Percentiles rank a stretch among this genome's conserved stretches.
phyloP scores from a whole-genome alignment of 495 filamentous ascomycete species.

The Trichoderma erinaceum region DNA sequence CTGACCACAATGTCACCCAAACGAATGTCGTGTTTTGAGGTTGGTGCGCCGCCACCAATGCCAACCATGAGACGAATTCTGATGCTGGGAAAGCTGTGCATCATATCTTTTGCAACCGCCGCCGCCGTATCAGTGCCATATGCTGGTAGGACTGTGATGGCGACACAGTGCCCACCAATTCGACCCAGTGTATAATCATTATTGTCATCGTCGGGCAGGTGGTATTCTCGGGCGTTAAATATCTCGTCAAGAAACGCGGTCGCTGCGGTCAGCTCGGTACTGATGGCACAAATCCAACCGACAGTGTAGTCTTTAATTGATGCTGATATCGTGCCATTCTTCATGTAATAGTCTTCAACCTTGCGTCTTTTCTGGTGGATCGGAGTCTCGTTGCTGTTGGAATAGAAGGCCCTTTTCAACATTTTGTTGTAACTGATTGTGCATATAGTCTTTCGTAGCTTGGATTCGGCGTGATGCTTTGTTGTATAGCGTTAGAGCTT shows the following conservation, averaged over 20 bases:
- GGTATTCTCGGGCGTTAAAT: constrained; percentile 22
- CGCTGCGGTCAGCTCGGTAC: constrained; percentile 30
- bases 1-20: constrained; percentile 36
- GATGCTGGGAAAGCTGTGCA: background rate
- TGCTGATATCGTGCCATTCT: too few relatives aligned
- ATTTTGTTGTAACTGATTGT: too few relatives aligned
- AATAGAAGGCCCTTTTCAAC: too few relatives aligned
- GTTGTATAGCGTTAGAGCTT: too few relatives aligned
- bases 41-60: background rate
- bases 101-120: background rate
- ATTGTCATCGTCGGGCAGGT: constrained; percentile 25
- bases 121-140: background rate
- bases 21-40: constrained; percentile 29
- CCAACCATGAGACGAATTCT: background rate
- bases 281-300: constrained; percentile 36
- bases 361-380: too few relatives aligned
- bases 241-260: constrained; percentile 31
- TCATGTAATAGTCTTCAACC: too few relatives aligned
- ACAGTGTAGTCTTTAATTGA: constrained; percentile 18
- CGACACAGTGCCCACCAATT: constrained; percentile 27
- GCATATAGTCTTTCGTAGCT: too few relatives aligned
- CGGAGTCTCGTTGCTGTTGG: too few relatives aligned
- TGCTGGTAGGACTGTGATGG: background rate
- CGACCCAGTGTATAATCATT: constrained; percentile 32
- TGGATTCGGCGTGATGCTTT: too few relatives aligned